Evolutionary conservation across 2,329 filamentous ascomycete species (phyloP).

Genomic region (Tricladium varicosporioides): DNA sequence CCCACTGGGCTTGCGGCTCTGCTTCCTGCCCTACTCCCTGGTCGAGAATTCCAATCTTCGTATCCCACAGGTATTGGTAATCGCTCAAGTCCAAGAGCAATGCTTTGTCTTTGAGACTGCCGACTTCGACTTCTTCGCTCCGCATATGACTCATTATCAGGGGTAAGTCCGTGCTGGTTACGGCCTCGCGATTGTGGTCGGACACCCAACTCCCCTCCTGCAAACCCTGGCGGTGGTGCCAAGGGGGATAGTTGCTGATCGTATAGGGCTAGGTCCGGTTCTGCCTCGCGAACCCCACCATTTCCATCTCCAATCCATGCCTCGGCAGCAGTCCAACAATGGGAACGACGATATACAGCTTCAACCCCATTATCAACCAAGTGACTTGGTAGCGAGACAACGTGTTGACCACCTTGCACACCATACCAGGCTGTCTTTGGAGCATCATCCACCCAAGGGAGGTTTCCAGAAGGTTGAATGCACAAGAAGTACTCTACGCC

Average conservation of each 20-base stretch:
- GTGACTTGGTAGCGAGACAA: slow-evolving; percentile 62
- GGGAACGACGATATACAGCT: slow-evolving; percentile 64
- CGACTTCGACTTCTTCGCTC: slow-evolving; percentile 10
- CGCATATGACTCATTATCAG: background rate
- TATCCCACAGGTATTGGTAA: slow-evolving; percentile 22
- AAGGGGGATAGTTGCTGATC: slow-evolving; percentile 19
- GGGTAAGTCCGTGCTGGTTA: background rate
- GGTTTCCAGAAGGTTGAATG: slow-evolving; percentile 67
- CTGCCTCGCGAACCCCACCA: background rate
- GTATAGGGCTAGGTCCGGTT: background rate
- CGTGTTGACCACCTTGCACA: slow-evolving; percentile 62
- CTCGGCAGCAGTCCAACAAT: slow-evolving; percentile 66
- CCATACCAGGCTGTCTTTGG: slow-evolving; percentile 69
- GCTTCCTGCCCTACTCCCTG: slow-evolving; percentile 3
- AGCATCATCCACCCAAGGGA: slow-evolving; percentile 69
- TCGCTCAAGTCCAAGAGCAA: slow-evolving; percentile 31
- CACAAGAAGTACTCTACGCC: slow-evolving; percentile 82
- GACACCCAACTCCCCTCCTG: slow-evolving; percentile 16
- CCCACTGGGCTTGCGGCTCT: slow-evolving; percentile 10
- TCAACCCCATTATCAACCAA: slow-evolving; percentile 62
- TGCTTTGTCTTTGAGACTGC: slow-evolving; percentile 26
- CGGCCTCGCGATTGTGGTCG: slow-evolving; percentile 19
- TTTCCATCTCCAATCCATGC: slow-evolving; percentile 45
- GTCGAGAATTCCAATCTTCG: background rate
- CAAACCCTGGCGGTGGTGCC: slow-evolving; percentile 29